phyloP scores from a whole-genome alignment of 2,329 filamentous ascomycete species.

The Berkeleyomyces rouxiae region DNA sequence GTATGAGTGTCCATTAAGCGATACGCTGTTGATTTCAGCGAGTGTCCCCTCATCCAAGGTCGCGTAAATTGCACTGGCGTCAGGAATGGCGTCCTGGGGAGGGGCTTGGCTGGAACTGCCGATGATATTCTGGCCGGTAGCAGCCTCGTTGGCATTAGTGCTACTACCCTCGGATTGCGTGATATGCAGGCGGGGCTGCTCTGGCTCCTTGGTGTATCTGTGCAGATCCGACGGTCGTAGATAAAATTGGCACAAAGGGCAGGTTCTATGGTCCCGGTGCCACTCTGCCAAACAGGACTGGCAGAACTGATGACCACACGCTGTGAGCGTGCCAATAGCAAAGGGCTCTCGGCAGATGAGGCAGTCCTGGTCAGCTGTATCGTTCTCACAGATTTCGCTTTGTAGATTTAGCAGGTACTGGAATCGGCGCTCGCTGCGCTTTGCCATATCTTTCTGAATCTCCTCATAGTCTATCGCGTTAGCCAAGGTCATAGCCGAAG shows the following conservation, averaged over 20 bases:
- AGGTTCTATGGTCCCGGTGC: conserved; percentile 58
- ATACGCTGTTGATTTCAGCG: conserved; percentile 65
- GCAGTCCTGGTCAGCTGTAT: conserved; percentile 52
- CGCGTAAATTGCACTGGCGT: conserved; percentile 42
- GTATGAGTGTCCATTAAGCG: conserved; percentile 56
- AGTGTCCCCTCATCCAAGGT: conserved; percentile 56
- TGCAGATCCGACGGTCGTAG: conserved; percentile 55
- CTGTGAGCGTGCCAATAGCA: conserved; percentile 62
- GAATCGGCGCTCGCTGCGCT: conserved; percentile 52
- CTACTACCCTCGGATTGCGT: conserved; percentile 14
- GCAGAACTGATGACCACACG: conserved; percentile 86
- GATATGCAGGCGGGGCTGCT: conserved; percentile 48
- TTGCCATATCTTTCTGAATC: conserved; percentile 31
- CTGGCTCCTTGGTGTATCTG: conserved; percentile 69
- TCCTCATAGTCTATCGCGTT: neutral
- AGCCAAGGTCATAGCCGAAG: neutral
- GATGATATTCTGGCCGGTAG: neutral
- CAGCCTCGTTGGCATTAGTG: conserved; percentile 21
- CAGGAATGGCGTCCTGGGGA: neutral
- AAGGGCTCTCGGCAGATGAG: conserved; percentile 73
- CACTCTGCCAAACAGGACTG: conserved; percentile 71
- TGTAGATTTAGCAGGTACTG: conserved; percentile 36
- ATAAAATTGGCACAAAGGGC: conserved; percentile 66
- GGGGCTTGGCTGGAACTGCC: neutral
- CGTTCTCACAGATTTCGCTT: conserved; percentile 23